Evolutionary conservation across 2,329 filamentous ascomycete species (phyloP).

Genomic region (Biscogniauxia sp.): DNA sequence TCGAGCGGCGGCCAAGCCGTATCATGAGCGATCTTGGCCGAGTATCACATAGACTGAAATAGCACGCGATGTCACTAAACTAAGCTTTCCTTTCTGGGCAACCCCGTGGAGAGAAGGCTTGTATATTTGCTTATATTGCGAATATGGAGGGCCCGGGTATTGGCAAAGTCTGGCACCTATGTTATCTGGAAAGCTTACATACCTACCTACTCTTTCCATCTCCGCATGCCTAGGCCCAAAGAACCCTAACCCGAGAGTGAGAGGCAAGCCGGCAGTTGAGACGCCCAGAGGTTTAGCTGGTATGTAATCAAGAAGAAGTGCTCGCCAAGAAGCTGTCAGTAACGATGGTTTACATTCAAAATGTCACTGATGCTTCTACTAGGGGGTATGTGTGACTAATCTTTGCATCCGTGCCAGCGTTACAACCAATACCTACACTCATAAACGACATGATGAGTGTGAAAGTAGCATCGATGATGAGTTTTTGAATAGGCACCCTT

Average conservation of each 20-base stretch:
- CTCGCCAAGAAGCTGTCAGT: not conserved
- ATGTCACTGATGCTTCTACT: not conserved
- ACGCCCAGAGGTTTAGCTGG: not conserved
- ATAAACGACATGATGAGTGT: not conserved
- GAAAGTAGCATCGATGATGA: not conserved
- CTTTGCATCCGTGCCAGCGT: not conserved
- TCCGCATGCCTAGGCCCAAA: not conserved
- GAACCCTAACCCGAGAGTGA: too few relatives aligned
- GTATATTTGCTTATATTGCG: not conserved
- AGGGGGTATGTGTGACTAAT: not conserved
- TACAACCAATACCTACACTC: not conserved
- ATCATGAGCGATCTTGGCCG: constrained; percentile 4
- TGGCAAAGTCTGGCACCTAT: not conserved
- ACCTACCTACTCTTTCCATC: not conserved
- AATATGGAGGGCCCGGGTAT: not conserved
- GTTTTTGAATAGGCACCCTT: not conserved
- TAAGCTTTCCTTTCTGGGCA: not conserved
- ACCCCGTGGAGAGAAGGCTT: not conserved
- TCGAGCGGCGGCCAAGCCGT: constrained; percentile 1
- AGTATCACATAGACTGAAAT: constrained; percentile 2
- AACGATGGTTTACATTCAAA: not conserved
- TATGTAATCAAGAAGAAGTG: not conserved
- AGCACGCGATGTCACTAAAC: not conserved
- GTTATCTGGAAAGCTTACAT: not conserved
- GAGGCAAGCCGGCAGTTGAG: not conserved